Evolutionary conservation across 345 rosid species (phyloP).

Genomic region (Gossypium arboreum): DNA sequence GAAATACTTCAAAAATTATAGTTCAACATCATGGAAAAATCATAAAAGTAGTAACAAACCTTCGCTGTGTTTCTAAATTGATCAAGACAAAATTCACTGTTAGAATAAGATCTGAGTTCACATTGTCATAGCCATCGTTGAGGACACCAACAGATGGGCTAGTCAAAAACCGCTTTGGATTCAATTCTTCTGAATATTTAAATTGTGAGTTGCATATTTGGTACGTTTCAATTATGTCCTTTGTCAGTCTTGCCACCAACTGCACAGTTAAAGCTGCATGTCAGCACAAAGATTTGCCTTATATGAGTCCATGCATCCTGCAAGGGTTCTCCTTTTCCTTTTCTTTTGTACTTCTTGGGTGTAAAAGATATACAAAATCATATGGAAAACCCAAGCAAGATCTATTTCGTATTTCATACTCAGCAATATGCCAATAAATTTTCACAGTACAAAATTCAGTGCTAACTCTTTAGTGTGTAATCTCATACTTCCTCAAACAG

Average conservation of each 20-base stretch:
- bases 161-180: constrained; percentile 94
- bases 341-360: neutral
- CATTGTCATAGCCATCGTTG: constrained; percentile 93
- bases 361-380: neutral
- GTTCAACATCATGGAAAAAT: constrained; percentile 27
- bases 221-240: constrained; percentile 85
- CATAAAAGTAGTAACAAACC: constrained; percentile 44
- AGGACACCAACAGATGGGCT: constrained; percentile 89
- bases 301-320: neutral
- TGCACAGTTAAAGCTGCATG: constrained; percentile 39
- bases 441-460: neutral
- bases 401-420: neutral
- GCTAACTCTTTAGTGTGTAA: neutral
- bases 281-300: constrained; percentile 23
- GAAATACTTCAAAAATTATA: constrained; percentile 6
- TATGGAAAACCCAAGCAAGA: neutral
- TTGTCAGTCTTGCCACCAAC: constrained; percentile 81
- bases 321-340: neutral
- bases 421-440: neutral
- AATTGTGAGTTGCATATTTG: constrained; percentile 82
- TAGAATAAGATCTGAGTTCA: constrained; percentile 91
- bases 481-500: neutral
- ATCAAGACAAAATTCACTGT: constrained; percentile 64
- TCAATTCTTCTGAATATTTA: constrained; percentile 84
- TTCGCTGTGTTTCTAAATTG: constrained; percentile 72